Evolutionary conservation across 164 flowering plant species (phyloP).

Genomic region (Umbellularia californica): DNA sequence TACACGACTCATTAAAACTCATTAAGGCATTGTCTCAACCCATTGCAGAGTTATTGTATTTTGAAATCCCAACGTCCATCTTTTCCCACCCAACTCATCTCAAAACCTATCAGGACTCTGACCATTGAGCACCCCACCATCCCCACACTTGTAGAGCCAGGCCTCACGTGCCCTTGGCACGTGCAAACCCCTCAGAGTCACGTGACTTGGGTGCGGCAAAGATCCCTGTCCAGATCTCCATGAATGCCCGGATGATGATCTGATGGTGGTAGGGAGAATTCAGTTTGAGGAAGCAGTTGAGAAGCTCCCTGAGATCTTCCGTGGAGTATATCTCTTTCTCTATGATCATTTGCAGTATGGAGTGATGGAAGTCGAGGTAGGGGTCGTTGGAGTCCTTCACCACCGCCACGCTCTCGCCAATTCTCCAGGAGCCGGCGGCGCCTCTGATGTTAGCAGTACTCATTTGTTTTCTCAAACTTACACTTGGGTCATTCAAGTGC

Average conservation of each 20-base stretch:
- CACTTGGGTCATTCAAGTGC: not conserved
- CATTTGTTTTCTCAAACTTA: slow-evolving; percentile 13
- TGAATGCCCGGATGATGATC: slow-evolving; percentile 45
- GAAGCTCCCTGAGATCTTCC: slow-evolving; percentile 52
- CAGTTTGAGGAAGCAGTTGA: slow-evolving; percentile 50
- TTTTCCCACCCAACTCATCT: no score
- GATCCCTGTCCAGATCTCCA: not conserved
- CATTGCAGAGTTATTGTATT: no score
- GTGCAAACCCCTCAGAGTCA: not conserved
- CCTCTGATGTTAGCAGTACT: slow-evolving; percentile 1
- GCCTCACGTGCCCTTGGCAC: not conserved
- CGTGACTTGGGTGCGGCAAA: not conserved
- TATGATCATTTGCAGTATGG: slow-evolving; percentile 70
- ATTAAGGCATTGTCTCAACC: no score
- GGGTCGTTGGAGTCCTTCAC: slow-evolving; percentile 65
- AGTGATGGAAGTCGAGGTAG: slow-evolving; percentile 52
- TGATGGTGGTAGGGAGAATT: slow-evolving; percentile 55
- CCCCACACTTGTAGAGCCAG: no score
- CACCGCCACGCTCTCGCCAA: slow-evolving; percentile 51
- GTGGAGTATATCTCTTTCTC: slow-evolving; percentile 52
- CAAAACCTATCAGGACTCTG: no score
- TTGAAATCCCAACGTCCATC: no score
- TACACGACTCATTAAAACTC: no score
- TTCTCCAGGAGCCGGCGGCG: slow-evolving; percentile 14
- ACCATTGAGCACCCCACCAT: no score